Percentiles rank a stretch among this genome's conserved stretches.
Conservation (phyloP, 2,329 filamentous ascomycete species). For the Aotearoamyces nothofagi region DNA sequence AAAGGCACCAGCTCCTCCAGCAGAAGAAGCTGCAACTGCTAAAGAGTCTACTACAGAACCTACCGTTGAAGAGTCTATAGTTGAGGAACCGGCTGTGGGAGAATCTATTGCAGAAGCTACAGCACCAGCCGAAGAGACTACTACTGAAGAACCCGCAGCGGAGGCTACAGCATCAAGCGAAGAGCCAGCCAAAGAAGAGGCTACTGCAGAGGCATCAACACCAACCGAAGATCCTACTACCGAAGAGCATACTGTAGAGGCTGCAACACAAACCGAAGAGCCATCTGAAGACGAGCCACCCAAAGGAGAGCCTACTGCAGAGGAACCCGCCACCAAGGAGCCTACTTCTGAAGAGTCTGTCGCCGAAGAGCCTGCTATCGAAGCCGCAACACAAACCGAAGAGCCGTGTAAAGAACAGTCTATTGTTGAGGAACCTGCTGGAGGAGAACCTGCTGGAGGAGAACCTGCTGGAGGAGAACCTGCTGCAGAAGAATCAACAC, state of each 20-base stretch:
- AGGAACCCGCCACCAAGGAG: background rate
- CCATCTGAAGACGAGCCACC: background rate
- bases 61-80: background rate
- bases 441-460: background rate
- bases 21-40: constrained; percentile 5
- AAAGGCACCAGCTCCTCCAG: constrained; percentile 7
- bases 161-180: background rate
- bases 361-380: too few species aligned
- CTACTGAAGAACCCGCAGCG: background rate
- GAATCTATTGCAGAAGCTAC: background rate
- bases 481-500: too few species aligned
- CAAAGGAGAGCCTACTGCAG: too few species aligned
- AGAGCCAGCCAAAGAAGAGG: background rate
- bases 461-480: too few species aligned
- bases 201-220: background rate
- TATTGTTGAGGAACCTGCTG: too few species aligned
- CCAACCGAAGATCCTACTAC: background rate
- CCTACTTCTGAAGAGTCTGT: background rate
- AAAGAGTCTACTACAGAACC: constrained; percentile 2
- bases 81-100: background rate
- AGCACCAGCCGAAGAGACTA: background rate
- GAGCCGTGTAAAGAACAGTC: background rate
- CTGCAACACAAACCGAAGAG: too few species aligned
- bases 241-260: too few species aligned
- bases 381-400: too few species aligned